These are phyloP conservation scores for Phyllosticta ampelicida DNA, from an alignment of 2,329 filamentous ascomycete species.

Conservation along the genomic window DNA sequence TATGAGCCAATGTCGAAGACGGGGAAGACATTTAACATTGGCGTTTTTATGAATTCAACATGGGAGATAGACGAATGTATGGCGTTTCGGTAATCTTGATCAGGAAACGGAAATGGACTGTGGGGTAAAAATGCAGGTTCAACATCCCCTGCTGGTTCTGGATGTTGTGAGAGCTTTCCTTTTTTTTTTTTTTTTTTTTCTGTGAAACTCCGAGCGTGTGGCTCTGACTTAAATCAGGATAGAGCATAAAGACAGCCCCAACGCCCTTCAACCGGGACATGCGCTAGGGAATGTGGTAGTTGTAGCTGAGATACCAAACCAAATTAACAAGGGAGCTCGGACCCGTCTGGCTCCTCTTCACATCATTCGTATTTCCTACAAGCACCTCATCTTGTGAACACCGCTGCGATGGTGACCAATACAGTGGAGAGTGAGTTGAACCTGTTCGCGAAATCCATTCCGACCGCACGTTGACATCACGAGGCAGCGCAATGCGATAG, in stretches of 20 bases:
- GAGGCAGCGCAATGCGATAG: background rate
- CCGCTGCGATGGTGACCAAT: too few species aligned
- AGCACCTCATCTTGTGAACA: too few species aligned
- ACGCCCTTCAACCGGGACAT: background rate
- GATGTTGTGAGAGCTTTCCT: background rate
- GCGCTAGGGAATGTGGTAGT: background rate
- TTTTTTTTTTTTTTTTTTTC: too few species aligned
- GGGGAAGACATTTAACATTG: conserved; percentile 9
- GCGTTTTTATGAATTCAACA: conserved; percentile 10
- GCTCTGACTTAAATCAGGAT: background rate
- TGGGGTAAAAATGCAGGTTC: conserved; percentile 9
- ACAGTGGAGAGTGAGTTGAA: background rate
- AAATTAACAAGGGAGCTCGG: background rate
- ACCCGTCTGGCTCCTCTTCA: background rate
- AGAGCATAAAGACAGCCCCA: background rate
- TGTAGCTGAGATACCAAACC: background rate
- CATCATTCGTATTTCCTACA: too few species aligned
- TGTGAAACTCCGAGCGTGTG: background rate
- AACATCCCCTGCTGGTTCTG: conserved; percentile 6
- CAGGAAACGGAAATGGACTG: background rate
- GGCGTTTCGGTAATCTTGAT: conserved; percentile 5
- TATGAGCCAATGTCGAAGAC: conserved; percentile 2
- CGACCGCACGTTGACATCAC: background rate
- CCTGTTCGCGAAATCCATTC: background rate
- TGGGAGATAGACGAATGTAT: conserved; percentile 2